Conservation (phyloP, 805 yeast genomes). For the Metahyphopichia silvanorum region DNA sequence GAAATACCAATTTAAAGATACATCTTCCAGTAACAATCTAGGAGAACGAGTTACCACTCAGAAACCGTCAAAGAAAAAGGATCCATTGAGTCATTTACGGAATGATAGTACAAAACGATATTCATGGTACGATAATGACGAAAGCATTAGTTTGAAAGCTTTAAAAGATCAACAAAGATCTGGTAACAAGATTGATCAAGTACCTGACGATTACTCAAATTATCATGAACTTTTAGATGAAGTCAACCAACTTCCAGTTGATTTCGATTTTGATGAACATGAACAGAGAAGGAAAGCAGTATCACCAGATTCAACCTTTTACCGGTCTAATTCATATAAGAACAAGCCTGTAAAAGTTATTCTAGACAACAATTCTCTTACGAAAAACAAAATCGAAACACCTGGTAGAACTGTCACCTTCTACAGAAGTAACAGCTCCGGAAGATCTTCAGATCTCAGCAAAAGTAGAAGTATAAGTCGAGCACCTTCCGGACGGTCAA, state of each 20-base stretch:
- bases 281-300: conserved; percentile 6
- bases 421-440: conserved; percentile 25
- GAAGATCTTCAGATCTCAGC: conserved; percentile 8
- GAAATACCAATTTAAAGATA: not conserved
- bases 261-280: conserved; percentile 35
- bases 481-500: conserved; percentile 27
- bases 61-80: too few species aligned
- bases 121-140: conserved; percentile 31
- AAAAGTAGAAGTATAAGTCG: conserved; percentile 21
- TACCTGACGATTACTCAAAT: conserved; percentile 8
- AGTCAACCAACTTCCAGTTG: conserved; percentile 33
- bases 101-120: conserved; percentile 12
- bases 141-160: conserved; percentile 11
- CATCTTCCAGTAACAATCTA: conserved; percentile 4
- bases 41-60: not conserved
- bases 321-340: conserved; percentile 37
- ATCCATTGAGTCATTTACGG: too few species aligned
- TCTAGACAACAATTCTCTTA: conserved; percentile 16
- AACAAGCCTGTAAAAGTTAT: conserved; percentile 31
- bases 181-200: conserved; percentile 2
- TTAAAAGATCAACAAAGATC: not conserved
- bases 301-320: conserved; percentile 11
- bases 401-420: conserved; percentile 40
- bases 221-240: conserved; percentile 35
- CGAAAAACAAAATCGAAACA: conserved; percentile 37